Conservation (phyloP, 768 basidiomycete genomes). For the Panus rudis region DNA sequence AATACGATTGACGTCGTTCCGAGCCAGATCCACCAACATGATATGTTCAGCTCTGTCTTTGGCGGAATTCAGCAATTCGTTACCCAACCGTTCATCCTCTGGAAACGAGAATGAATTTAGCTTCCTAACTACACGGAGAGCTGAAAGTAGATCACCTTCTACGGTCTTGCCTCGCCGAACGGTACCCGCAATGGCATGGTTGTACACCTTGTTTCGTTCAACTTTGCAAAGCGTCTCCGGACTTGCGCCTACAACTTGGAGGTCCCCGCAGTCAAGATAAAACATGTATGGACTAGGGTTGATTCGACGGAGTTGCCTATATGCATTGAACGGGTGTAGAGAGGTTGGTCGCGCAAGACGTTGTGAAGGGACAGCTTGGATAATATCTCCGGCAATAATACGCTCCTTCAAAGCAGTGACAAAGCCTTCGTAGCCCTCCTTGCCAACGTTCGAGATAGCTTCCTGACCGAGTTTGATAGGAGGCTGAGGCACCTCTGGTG, state of each 20-base stretch:
- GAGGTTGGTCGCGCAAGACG: constrained; percentile 77
- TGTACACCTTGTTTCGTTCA: constrained; percentile 83
- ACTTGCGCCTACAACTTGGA: constrained; percentile 96
- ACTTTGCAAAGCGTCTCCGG: constrained; percentile 98
- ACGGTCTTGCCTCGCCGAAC: constrained; percentile 77
- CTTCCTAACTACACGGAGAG: constrained; percentile 1
- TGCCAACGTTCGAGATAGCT: constrained; percentile 85
- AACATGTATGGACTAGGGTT: constrained; percentile 99
- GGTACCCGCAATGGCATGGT: constrained; percentile 98
- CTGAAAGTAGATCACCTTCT: constrained; percentile 54
- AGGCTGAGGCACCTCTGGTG: constrained; percentile 62
- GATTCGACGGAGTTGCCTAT: constrained; percentile 85
- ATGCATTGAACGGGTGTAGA: constrained; percentile 96
- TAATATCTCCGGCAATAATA: constrained; percentile 95
- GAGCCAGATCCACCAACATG: constrained; percentile 96
- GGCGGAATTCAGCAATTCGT: constrained; percentile 70
- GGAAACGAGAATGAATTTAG: constrained; percentile 7
- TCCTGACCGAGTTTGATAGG: constrained; percentile 60
- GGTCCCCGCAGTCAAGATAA: constrained; percentile 87
- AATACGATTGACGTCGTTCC: constrained; percentile 97
- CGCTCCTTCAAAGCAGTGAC: constrained; percentile 91
- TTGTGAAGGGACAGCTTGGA: constrained; percentile 97
- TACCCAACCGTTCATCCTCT: constrained; percentile 86
- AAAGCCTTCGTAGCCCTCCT: constrained; percentile 84
- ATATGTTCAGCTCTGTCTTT: constrained; percentile 98